Conservation (phyloP, 768 basidiomycete species). For the Pisolithus marmoratus region DNA sequence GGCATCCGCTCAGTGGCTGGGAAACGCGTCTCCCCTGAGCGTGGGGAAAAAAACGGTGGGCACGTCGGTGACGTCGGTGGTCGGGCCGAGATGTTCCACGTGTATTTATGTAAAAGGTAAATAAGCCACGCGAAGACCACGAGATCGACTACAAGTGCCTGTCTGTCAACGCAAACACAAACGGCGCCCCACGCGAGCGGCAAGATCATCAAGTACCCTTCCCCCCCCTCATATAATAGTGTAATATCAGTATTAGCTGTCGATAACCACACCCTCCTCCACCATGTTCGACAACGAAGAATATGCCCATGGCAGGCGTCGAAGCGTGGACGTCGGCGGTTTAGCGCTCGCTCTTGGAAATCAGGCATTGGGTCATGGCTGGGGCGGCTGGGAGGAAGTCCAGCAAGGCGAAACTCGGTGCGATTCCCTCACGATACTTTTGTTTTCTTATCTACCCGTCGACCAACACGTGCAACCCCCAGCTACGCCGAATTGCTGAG, state of each 20-base stretch:
- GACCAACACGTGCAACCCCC: constrained; percentile 16
- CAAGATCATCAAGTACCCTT: constrained; percentile 21
- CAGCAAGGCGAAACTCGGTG: constrained; percentile 45
- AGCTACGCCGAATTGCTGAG: constrained; percentile 78
- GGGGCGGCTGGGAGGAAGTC: constrained; percentile 55
- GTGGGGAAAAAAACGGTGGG: too few relatives aligned
- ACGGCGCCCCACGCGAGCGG: constrained; percentile 29
- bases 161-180: constrained; percentile 1
- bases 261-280: neutral
- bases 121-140: neutral
- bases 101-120: too few relatives aligned
- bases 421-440: constrained; percentile 20
- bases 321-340: constrained; percentile 89
- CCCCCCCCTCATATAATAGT: constrained; percentile 4
- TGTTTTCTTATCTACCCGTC: neutral
- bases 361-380: constrained; percentile 60
- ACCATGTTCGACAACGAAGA: constrained; percentile 28
- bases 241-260: neutral
- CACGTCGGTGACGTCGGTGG: too few relatives aligned
- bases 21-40: too few relatives aligned
- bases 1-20: too few relatives aligned
- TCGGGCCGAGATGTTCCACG: neutral
- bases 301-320: constrained; percentile 37
- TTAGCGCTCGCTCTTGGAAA: constrained; percentile 72
- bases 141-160: neutral